These are phyloP conservation scores for Prunus yedoensis DNA, from an alignment of 331 rosid genomes.

Conservation along the genomic window DNA sequence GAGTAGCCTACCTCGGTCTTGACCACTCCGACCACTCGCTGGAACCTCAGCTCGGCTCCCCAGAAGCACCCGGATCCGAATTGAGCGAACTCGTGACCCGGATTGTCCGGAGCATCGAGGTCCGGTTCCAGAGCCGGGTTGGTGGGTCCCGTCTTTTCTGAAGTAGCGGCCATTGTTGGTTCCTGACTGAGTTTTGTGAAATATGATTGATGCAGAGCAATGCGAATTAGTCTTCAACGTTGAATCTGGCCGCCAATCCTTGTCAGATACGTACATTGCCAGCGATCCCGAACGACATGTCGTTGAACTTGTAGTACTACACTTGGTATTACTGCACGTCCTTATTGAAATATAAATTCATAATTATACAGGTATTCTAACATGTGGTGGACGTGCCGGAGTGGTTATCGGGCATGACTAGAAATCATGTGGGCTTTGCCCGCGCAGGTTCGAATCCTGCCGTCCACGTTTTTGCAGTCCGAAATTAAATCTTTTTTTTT, in stretches of 20 bases:
- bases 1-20: constrained; percentile 85
- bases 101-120: constrained; percentile 47
- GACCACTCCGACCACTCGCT: constrained; percentile 65
- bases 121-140: constrained; percentile 65
- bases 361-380: no score
- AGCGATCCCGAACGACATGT: background rate
- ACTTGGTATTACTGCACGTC: no score
- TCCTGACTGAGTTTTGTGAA: background rate
- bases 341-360: no score
- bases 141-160: background rate
- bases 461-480: constrained; percentile 39
- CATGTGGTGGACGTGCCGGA: constrained; percentile 63
- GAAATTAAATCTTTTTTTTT: background rate
- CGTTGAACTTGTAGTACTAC: background rate
- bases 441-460: constrained; percentile 99
- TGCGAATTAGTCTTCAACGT: background rate
- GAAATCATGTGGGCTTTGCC: constrained; percentile 99
- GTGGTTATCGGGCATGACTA: constrained; percentile 99
- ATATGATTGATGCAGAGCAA: background rate
- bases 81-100: constrained; percentile 62
- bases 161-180: constrained; percentile 13
- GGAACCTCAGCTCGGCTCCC: constrained; percentile 76
- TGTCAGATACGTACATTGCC: background rate
- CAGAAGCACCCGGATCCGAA: constrained; percentile 94
- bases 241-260: background rate